phyloP scores from a whole-genome alignment of 148 eudicot species.

The Fallopia convolvulus region DNA sequence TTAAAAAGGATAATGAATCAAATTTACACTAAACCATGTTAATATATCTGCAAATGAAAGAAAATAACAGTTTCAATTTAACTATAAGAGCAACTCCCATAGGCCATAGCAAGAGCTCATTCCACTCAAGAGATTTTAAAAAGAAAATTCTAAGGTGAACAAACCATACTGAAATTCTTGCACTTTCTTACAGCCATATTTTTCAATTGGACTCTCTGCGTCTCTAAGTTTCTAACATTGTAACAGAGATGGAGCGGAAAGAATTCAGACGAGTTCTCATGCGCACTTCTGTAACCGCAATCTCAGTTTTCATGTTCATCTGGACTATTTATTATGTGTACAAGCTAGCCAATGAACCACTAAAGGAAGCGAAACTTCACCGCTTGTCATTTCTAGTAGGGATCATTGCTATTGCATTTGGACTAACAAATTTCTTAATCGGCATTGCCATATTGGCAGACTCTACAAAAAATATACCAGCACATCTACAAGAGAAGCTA shows the following conservation, averaged over 20 bases:
- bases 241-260: conserved; percentile 22
- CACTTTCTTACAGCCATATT: neutral
- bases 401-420: conserved; percentile 33
- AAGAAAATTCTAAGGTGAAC: neutral
- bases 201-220: neutral
- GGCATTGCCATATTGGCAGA: conserved; percentile 29
- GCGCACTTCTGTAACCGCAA: conserved; percentile 12
- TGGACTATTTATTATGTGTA: conserved; percentile 32
- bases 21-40: neutral
- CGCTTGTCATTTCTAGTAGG: conserved; percentile 25
- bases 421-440: conserved; percentile 26
- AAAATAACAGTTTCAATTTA: neutral
- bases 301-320: conserved; percentile 23
- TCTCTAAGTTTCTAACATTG: neutral
- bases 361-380: conserved; percentile 20
- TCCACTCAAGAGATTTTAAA: neutral
- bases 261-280: conserved; percentile 14
- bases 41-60: neutral
- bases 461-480: conserved; percentile 17
- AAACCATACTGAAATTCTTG: neutral
- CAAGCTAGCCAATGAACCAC: conserved; percentile 26
- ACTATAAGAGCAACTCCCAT: neutral
- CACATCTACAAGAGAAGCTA: conserved; percentile 1
- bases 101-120: neutral
- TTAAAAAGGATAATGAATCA: neutral